Percentiles rank a stretch among this genome's conserved stretches.
Evolutionary conservation across 2,329 filamentous ascomycete species (phyloP).

Genomic region (Ophiostoma sp.): DNA sequence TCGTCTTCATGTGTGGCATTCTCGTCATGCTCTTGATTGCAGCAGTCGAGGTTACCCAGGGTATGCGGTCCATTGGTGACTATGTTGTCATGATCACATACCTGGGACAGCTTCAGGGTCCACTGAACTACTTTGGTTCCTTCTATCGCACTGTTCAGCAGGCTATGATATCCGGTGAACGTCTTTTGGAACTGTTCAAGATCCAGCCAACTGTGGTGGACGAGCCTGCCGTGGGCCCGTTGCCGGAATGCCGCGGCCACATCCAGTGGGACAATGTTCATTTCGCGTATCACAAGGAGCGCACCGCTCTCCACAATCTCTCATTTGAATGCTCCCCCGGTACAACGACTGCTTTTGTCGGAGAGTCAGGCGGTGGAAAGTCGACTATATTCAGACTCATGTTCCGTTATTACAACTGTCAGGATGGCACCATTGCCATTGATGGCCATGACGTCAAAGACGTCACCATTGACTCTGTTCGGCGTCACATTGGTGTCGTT

Average conservation of each 20-base stretch:
- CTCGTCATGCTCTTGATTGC: constrained; percentile 66
- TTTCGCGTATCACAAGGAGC: constrained; percentile 84
- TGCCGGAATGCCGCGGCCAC: constrained; percentile 68
- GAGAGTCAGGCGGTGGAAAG: constrained; percentile 94
- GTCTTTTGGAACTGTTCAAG: constrained; percentile 92
- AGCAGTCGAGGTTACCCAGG: constrained; percentile 68
- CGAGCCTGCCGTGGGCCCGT: constrained; percentile 54
- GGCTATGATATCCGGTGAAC: constrained; percentile 94
- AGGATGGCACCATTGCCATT: constrained; percentile 72
- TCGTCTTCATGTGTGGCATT: constrained; percentile 73
- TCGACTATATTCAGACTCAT: constrained; percentile 93
- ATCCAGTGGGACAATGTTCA: constrained; percentile 84
- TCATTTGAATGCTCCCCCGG: constrained; percentile 82
- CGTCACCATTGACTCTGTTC: constrained; percentile 87
- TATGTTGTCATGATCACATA: constrained; percentile 72
- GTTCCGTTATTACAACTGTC: constrained; percentile 91
- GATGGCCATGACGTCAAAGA: constrained; percentile 80
- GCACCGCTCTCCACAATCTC: constrained; percentile 76
- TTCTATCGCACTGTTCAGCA: constrained; percentile 96
- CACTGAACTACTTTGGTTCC: constrained; percentile 83
- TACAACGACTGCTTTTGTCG: constrained; percentile 91
- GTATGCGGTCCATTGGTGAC: constrained; percentile 59
- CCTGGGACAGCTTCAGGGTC: constrained; percentile 72
- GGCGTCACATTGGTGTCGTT: constrained; percentile 87
- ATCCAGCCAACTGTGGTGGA: constrained; percentile 90